These are phyloP conservation scores for Teunomyces kruisii DNA, from an alignment of 805 yeast species.

Conservation along the genomic window DNA sequence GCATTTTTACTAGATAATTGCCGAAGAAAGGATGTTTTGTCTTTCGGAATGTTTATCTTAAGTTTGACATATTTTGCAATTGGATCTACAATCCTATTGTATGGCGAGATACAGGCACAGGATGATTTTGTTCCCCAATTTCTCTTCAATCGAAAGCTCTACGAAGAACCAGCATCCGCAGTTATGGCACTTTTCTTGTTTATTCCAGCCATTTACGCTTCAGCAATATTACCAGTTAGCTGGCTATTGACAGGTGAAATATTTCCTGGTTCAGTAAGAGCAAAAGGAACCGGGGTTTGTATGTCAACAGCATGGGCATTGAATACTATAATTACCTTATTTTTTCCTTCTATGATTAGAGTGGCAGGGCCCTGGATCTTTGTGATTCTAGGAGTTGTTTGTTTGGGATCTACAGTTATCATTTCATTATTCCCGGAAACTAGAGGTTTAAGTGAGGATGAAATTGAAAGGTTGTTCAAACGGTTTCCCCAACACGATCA, in stretches of 20 bases:
- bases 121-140: conserved; percentile 16
- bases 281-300: conserved; percentile 47
- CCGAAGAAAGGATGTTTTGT: conserved; percentile 47
- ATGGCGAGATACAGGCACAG: conserved; percentile 25
- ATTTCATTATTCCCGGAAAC: conserved; percentile 47
- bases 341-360: conserved; percentile 40
- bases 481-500: not conserved
- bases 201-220: conserved; percentile 46
- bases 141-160: conserved; percentile 33
- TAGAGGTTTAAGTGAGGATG: conserved; percentile 21
- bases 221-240: conserved; percentile 47
- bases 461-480: conserved; percentile 18
- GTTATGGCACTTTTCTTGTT: conserved; percentile 45
- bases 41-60: conserved; percentile 42
- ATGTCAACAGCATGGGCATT: conserved; percentile 48
- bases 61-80: conserved; percentile 35
- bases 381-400: conserved; percentile 32
- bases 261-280: conserved; percentile 44
- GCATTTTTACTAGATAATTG: conserved; percentile 41
- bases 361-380: conserved; percentile 41
- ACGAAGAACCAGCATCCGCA: conserved; percentile 40
- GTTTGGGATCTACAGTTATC: conserved; percentile 31
- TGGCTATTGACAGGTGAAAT: conserved; percentile 53
- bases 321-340: conserved; percentile 35
- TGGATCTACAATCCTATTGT: conserved; percentile 33